Evolutionary conservation across 306 rosid species (phyloP), one percentile per base, ranked within the genome.

Genomic region (Cotoneaster glaucophyllus): DNA sequence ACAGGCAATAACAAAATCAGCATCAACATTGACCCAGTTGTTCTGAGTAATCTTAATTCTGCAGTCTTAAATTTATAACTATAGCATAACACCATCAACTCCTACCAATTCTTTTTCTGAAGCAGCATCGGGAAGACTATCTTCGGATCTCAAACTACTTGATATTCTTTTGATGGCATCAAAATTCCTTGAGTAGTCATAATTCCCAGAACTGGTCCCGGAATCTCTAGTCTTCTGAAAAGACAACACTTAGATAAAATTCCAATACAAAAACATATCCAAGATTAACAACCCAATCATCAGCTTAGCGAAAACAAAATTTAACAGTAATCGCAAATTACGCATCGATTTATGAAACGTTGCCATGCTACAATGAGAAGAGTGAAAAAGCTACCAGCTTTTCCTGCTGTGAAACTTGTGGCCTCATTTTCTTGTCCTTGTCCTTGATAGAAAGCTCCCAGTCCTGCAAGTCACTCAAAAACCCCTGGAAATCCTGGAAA

Each of bases 401-500:
- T 80, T 82, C 94, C 84, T 82, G 81, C 34, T 68, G 50, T 68
- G 45, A 59, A 56, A 80, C 70, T 73, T 85, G 84, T 2, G 87
- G 74, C 57, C 80, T 89, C 71, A 67, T 56, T 77, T 79, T 86
- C 74, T 71, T 86, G 45, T 83, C 78, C 80, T 86, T 91, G 77
- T 85, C 90, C 84, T 91, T 86, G 45, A 82, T 78, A 67, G 97
- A 88, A 86, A 86, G 83, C 78, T 91, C 98, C 98, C 98, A 94
- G 84, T 90, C 97, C 87, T 94, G 98, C 92, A 94, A 81, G 84
- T 92, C 89, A 88, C 87, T 90, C 81, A 94, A 80, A 87, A 94
- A 88, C 64, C 96, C 98, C 96, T 88, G 90, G 86, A 91, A 91
- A 86, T 92, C 95, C 98, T 92, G 88, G 85, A 57, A 61, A 71